Percentiles rank a stretch among this genome's conserved stretches.
Evolutionary conservation across 2,329 filamentous ascomycete species (phyloP).

Genomic region (Dactylellina leptospora): DNA sequence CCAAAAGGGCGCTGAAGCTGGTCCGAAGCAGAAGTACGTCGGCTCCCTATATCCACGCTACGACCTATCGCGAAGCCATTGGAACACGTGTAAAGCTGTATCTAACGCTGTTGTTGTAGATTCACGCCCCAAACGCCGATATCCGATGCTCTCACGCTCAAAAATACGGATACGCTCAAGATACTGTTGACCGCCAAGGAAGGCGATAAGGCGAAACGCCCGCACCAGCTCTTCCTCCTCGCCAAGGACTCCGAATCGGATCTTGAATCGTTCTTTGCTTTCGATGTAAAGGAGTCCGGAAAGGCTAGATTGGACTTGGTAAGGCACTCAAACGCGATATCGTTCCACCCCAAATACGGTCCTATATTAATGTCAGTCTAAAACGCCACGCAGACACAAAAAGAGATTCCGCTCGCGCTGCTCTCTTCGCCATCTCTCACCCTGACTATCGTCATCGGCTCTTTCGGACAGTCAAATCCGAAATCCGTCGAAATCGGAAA

Average conservation of each 20-base stretch:
- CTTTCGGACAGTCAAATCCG: slow-evolving; percentile 77
- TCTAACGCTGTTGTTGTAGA: slow-evolving; percentile 60
- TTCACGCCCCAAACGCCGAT: slow-evolving; percentile 70
- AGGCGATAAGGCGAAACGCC: slow-evolving; percentile 78
- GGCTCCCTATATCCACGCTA: neutral
- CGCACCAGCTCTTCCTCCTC: slow-evolving; percentile 92
- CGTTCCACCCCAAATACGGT: neutral
- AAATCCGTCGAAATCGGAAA: slow-evolving; percentile 71
- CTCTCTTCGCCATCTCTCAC: slow-evolving; percentile 74
- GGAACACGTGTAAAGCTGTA: neutral
- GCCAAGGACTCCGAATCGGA: slow-evolving; percentile 77
- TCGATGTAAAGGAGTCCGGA: slow-evolving; percentile 81
- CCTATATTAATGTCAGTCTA: slow-evolving; percentile 3
- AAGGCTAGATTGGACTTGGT: slow-evolving; percentile 88
- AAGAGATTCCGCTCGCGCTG: slow-evolving; percentile 87
- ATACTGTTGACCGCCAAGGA: slow-evolving; percentile 82
- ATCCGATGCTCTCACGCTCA: slow-evolving; percentile 71
- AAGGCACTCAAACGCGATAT: slow-evolving; percentile 58
- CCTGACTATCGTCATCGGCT: slow-evolving; percentile 84
- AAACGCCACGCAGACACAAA: slow-evolving; percentile 73
- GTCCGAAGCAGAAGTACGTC: slow-evolving; percentile 34
- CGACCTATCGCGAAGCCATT: slow-evolving; percentile 1
- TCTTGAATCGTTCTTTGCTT: slow-evolving; percentile 84
- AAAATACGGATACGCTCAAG: slow-evolving; percentile 77
- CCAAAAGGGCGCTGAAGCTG: slow-evolving; percentile 41